Evolutionary conservation across 2,329 filamentous ascomycete genomes (phyloP).

Genomic region (Talaromyces sp.): DNA sequence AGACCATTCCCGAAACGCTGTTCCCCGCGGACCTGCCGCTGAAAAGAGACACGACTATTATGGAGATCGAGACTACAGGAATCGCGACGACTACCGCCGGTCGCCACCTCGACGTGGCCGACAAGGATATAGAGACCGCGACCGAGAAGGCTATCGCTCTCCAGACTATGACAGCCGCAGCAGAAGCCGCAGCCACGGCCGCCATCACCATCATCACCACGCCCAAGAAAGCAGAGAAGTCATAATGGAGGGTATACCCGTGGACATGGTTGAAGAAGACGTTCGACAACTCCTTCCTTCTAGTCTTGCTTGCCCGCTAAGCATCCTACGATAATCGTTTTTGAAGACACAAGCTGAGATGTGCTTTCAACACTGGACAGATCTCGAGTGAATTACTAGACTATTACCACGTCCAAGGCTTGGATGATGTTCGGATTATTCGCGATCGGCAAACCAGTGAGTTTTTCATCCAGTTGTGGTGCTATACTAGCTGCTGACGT

Average conservation of each 20-base stretch:
- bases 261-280: constrained; percentile 47
- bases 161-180: constrained; percentile 28
- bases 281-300: constrained; percentile 38
- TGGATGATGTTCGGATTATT: constrained; percentile 55
- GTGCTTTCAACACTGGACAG: constrained; percentile 41
- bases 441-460: constrained; percentile 54
- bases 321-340: constrained; percentile 11
- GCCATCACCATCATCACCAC: constrained; percentile 25
- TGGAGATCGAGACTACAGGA: constrained; percentile 27
- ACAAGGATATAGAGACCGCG: constrained; percentile 36
- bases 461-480: constrained; percentile 10
- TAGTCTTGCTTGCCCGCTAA: constrained; percentile 15
- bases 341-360: constrained; percentile 35
- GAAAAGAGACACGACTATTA: constrained; percentile 33
- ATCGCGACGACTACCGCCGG: constrained; percentile 29
- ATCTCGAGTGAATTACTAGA: constrained; percentile 52
- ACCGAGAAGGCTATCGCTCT: constrained; percentile 44
- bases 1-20: constrained; percentile 30
- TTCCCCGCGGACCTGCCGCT: constrained; percentile 29
- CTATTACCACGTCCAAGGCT: constrained; percentile 45
- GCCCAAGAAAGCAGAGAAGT: constrained; percentile 44
- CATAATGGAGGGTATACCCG: constrained; percentile 46
- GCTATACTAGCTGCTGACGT: constrained; percentile 6
- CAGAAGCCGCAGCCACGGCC: constrained; percentile 31
- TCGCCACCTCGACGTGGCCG: constrained; percentile 34